Evolutionary conservation across 257 asterid genomes (phyloP).

Genomic region (Eustoma russellianum): DNA sequence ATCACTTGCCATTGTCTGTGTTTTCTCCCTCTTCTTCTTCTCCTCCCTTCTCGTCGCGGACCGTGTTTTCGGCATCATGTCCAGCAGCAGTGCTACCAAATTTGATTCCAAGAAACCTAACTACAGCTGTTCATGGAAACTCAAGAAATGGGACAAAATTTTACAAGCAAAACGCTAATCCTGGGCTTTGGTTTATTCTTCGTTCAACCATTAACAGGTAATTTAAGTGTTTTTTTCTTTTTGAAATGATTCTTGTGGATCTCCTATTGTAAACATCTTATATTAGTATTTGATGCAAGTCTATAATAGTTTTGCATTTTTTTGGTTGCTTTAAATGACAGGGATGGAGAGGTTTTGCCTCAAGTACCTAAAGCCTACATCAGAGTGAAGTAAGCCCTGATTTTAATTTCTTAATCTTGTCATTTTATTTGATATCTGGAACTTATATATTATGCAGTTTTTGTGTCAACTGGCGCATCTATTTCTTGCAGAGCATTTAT

Average conservation of each 20-base stretch:
- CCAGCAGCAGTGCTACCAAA: not conserved
- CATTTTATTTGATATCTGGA: no score
- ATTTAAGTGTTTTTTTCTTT: not conserved
- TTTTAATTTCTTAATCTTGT: not conserved
- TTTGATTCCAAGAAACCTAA: not conserved
- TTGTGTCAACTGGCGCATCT: no score
- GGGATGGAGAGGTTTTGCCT: constrained; percentile 15
- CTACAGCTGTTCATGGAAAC: not conserved
- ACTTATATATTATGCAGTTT: not conserved
- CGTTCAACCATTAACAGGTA: constrained; percentile 6
- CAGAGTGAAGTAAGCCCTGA: constrained; percentile 16
- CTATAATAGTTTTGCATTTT: not conserved
- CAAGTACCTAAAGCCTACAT: constrained; percentile 14
- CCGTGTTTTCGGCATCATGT: not conserved
- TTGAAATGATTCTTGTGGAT: no score
- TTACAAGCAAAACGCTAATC: constrained; percentile 1
- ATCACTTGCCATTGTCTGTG: not conserved
- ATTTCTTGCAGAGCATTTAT: not conserved
- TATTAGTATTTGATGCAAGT: not conserved
- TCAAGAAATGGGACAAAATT: not conserved
- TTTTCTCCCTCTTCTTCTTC: not conserved
- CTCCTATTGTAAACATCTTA: not conserved
- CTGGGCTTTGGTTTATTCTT: constrained; percentile 8
- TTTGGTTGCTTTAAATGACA: constrained; percentile 1
- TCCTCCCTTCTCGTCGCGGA: not conserved